Conservation (phyloP, 2,329 filamentous ascomycete species). For the Beauveria asiatica region DNA sequence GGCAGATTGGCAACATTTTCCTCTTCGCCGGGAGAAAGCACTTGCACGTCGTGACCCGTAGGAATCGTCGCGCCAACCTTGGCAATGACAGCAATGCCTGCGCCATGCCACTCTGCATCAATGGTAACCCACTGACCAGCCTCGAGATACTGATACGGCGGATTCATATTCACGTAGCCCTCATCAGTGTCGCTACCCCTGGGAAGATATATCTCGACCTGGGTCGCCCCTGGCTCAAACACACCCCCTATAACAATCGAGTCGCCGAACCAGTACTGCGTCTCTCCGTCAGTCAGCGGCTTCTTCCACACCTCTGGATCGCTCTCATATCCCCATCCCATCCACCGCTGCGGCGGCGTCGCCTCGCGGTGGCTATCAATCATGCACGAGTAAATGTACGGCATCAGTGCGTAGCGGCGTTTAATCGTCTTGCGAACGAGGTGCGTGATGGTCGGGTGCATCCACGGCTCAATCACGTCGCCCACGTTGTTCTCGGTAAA, state of each 20-base stretch:
- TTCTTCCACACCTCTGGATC: constrained; percentile 59
- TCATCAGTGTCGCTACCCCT: constrained; percentile 35
- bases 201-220: constrained; percentile 55
- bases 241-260: constrained; percentile 58
- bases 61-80: constrained; percentile 32
- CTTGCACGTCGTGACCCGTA: constrained; percentile 28
- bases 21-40: constrained; percentile 27
- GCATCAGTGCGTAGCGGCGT: constrained; percentile 62
- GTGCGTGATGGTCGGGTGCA: constrained; percentile 60
- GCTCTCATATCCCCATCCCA: constrained; percentile 62
- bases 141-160: constrained; percentile 48
- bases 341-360: constrained; percentile 60
- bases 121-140: constrained; percentile 32
- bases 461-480: constrained; percentile 71
- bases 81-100: constrained; percentile 31
- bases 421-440: constrained; percentile 58
- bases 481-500: constrained; percentile 56
- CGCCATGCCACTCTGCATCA: constrained; percentile 33
- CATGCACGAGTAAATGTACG: constrained; percentile 60
- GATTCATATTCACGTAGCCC: constrained; percentile 55
- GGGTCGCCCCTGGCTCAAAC: constrained; percentile 48
- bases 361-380: constrained; percentile 54
- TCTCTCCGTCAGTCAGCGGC: constrained; percentile 52
- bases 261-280: constrained; percentile 67
- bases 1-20: constrained; percentile 30